Percentiles rank a stretch among this genome's conserved stretches.
phyloP scores from a whole-genome alignment of 352 stramenopile genomes.

The Thalassiosira livingstoniorum region DNA sequence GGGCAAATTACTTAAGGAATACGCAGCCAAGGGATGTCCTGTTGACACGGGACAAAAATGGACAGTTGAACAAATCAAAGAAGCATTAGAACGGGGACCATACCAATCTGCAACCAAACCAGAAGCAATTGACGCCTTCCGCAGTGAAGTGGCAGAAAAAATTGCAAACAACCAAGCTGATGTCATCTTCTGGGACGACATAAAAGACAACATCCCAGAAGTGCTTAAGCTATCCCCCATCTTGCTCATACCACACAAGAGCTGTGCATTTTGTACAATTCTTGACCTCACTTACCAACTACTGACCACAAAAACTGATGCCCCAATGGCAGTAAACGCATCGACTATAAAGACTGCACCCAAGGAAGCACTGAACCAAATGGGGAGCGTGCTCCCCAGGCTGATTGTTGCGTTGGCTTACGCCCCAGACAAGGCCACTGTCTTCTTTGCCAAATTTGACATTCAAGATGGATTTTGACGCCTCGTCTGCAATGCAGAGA shows the following conservation, averaged over 20 bases:
- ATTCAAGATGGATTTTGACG: conserved; percentile 26
- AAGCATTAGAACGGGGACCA: conserved; percentile 19
- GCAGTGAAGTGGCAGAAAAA: neutral
- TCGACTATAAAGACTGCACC: conserved; percentile 18
- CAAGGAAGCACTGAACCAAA: neutral
- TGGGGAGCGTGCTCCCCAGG: neutral
- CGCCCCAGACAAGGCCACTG: neutral
- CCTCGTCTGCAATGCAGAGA: neutral
- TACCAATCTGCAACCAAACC: conserved; percentile 16
- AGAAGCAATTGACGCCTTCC: conserved; percentile 1
- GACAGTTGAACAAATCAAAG: conserved; percentile 32
- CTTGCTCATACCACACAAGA: conserved; percentile 33
- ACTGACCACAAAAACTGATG: too few relatives aligned
- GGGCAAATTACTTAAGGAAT: conserved; percentile 16
- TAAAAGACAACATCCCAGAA: conserved; percentile 1
- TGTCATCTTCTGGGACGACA: neutral
- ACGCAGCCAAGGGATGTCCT: conserved; percentile 30
- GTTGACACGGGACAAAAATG: conserved; percentile 14
- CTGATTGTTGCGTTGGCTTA: conserved; percentile 16
- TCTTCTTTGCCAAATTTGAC: conserved; percentile 24
- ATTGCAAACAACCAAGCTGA: neutral
- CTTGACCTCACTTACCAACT: conserved; percentile 25
- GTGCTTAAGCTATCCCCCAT: conserved; percentile 32
- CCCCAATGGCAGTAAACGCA: conserved; percentile 16
- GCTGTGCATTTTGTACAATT: conserved; percentile 7